Percentiles rank a stretch among this genome's conserved stretches.
Evolutionary conservation across 805 yeast species (phyloP).

Genomic region (Yamadazyma kitorensis): DNA sequence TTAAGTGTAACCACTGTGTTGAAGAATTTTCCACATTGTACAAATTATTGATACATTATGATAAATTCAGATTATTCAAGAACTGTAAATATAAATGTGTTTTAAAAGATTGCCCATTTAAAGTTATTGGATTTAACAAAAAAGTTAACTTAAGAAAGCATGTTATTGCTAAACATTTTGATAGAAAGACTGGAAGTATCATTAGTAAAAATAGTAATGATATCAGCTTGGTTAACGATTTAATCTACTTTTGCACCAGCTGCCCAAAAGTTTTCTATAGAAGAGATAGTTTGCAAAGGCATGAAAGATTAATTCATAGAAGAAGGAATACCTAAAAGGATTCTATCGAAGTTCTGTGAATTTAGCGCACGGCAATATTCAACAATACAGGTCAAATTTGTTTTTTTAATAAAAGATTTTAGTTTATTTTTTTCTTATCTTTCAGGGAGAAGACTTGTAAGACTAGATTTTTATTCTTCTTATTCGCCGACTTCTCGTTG

Average conservation of each 20-base stretch:
- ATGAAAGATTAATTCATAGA: slow-evolving; percentile 8
- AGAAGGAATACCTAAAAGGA: not conserved
- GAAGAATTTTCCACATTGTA: slow-evolving; percentile 3
- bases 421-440: too few relatives aligned
- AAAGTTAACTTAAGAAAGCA: slow-evolving; percentile 30
- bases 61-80: slow-evolving; percentile 15
- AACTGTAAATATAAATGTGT: slow-evolving; percentile 24
- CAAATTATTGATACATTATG: slow-evolving; percentile 21
- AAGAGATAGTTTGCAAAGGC: slow-evolving; percentile 13
- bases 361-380: too few relatives aligned
- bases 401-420: too few relatives aligned
- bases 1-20: slow-evolving; percentile 10
- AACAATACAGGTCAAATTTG: too few relatives aligned
- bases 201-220: too few relatives aligned
- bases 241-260: slow-evolving; percentile 11
- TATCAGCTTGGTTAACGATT: slow-evolving; percentile 3
- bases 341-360: too few relatives aligned
- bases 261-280: slow-evolving; percentile 13
- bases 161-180: slow-evolving; percentile 22
- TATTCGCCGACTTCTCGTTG: too few relatives aligned
- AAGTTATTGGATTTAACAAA: slow-evolving; percentile 26
- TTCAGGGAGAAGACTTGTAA: too few relatives aligned
- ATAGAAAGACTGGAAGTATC: slow-evolving; percentile 5
- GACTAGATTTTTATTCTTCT: too few relatives aligned
- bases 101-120: slow-evolving; percentile 27